Base-by-base conservation (phyloP, 83 land plant genomes). In the Picea abies region DNA sequence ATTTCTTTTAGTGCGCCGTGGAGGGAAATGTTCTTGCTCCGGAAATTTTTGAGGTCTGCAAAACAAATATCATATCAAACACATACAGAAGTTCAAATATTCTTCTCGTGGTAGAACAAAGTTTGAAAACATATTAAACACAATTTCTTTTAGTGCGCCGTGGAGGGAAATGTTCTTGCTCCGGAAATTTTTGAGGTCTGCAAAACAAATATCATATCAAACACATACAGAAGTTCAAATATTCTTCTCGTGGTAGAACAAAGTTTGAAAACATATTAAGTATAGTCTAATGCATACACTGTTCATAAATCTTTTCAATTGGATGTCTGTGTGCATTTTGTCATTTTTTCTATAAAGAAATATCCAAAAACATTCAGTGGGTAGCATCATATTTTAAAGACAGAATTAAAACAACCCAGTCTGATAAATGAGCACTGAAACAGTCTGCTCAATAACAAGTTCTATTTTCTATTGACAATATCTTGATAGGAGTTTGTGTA, bases 71-170 rank as follows among this genome's bases (percentile, higher is more conserved):
- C 58, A 65, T 20, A 69, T 35, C 60, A 49, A 41, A 41, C 63
- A 47, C 44, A 25, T 72, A 29, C 17, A 15, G 39, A n/a, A 39
- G 39, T 39, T n/a, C 67, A 64, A 35, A 80, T 20, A 69, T 17
- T 69, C 20, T 73, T 73, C 11, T 41, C 41, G 0, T n/a, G 5
- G 41, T 19, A 44, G 14, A 44, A 12, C 7, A 47, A 73, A 3
- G 17, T 73, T 73, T 41, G 49, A 70, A 35, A 16, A 16, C 8
- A 35, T 73, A n/a, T 44, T 15, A 71, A 9, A 91, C 90, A 81
- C 91, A 87, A 56, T 87, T 83, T 69, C 87, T 83, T 66, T 89
- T 96, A 23, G 85, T 92, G 61, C 93, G 93, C 3, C 96, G 91
- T 19, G 86, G 88, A 60, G 47, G 85, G 73, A 92, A 84, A 19